Conservation (phyloP, 2,329 filamentous ascomycete species). For the Colletotrichum lupini region DNA sequence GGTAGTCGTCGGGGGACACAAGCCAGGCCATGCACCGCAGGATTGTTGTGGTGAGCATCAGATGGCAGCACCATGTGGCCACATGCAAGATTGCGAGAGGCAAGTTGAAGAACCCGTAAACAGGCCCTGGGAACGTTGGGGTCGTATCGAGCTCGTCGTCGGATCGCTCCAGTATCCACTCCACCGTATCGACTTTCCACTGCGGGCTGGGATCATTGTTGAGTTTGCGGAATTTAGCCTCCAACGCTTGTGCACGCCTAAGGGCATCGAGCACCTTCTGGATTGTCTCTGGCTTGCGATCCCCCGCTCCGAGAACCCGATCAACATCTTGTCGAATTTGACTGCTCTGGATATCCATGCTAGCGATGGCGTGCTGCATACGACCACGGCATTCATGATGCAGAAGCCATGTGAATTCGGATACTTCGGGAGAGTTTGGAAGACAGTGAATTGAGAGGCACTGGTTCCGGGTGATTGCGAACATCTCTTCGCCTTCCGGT, state of each 20-base stretch:
- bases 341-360: constrained; percentile 37
- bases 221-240: constrained; percentile 32
- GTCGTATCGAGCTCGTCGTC: constrained; percentile 33
- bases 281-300: constrained; percentile 31
- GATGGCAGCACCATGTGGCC: constrained; percentile 38
- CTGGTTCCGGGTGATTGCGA: constrained; percentile 39
- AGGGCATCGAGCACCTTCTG: constrained; percentile 32
- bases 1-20: constrained; percentile 36
- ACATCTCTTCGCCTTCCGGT: constrained; percentile 39
- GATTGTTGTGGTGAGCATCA: constrained; percentile 39
- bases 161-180: constrained; percentile 24
- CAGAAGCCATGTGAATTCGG: constrained; percentile 38
- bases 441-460: constrained; percentile 38
- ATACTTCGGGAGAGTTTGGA: constrained; percentile 32
- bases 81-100: constrained; percentile 37
- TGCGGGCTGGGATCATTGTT: constrained; percentile 35
- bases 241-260: constrained; percentile 31
- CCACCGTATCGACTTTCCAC: constrained; percentile 31
- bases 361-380: constrained; percentile 37
- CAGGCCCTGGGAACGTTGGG: constrained; percentile 27
- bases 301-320: constrained; percentile 21
- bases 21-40: constrained; percentile 39
- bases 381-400: constrained; percentile 35
- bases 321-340: constrained; percentile 38
- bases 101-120: constrained; percentile 38